Base-by-base conservation (phyloP, 495 filamentous ascomycete genomes). In the Clavariopsis aquatica region DNA sequence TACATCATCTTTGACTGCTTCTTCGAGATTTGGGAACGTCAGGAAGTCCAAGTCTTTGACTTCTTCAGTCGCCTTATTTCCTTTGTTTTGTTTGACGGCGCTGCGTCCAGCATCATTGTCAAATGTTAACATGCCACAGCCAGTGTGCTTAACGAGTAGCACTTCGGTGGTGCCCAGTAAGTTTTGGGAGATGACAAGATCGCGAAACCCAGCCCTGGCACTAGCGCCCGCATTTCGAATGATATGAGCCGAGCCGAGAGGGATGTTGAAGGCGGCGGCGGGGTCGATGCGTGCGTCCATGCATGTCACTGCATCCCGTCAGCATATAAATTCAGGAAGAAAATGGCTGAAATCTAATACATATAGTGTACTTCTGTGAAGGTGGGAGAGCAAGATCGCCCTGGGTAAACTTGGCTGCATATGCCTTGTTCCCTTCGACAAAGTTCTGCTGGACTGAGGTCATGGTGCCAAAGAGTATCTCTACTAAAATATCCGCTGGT, bases 221-320 rank as follows among this genome's bases (percentile, higher is more conserved):
- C 79, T 83, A 7, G 79, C 90, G 13, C 91, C 91, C 5, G 85
- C 79, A 69, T 95, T 96, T 60, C 91, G 87, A 65, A 95, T 91
- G 22, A 95, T 83, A 73, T 93, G 90, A 5, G 90, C 90, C 61
- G 90, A 86, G 20, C 89, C 90, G 45, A 91, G 82, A 54, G 82
- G 74, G 56, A 93, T 87, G n/a, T 87, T 88, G 60, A 90, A 87
- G 6, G 89, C 91, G 2, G 78, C 71, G 1, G 85, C 81, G 0
- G 89, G 82, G 66, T 93, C 87, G 64, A 96, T 85, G 12, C 91
- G 85, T 0, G 91, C 89, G 70, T 95, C 90, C 89, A 93, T 94
- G 76, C 91, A 95, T 2, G 90, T 90, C 38, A 89, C 81, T 79
- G 73, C 66, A 41, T 19, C 4, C 34, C 15, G n/a, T 4, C 38